These are phyloP conservation scores for Melocanna baccifera DNA, from an alignment of 176 grass and related monocot genomes.

Conservation along the genomic window DNA sequence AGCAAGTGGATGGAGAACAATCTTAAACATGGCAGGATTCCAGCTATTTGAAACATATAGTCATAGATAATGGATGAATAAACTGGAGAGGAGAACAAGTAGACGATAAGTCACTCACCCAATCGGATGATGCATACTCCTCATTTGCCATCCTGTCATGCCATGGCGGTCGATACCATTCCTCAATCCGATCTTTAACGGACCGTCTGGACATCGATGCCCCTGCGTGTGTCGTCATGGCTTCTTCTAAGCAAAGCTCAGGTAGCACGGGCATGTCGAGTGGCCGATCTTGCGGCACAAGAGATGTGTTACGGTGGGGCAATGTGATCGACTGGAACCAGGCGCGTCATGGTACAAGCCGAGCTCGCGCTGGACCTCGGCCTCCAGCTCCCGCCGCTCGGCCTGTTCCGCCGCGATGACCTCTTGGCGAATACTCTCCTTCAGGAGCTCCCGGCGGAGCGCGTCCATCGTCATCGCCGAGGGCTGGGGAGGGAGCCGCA, in stretches of 20 bases:
- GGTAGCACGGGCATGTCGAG: not conserved
- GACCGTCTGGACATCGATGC: not conserved
- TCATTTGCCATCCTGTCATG: not conserved
- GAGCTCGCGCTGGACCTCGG: not conserved
- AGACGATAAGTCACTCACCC: not conserved
- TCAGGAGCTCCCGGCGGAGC: constrained; percentile 12
- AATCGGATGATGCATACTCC: not conserved
- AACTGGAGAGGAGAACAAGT: not conserved
- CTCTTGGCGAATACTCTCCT: constrained; percentile 11
- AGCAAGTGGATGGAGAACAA: not conserved
- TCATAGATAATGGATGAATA: not conserved
- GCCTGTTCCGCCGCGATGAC: constrained; percentile 11
- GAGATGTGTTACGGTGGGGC: not conserved
- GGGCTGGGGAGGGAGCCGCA: no score
- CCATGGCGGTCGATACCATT: constrained; percentile 32
- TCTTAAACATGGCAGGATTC: not conserved
- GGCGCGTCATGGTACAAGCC: not conserved
- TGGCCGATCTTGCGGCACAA: not conserved
- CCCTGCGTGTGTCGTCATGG: not conserved
- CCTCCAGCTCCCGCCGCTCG: not conserved
- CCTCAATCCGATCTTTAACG: constrained; percentile 18
- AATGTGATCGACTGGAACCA: not conserved
- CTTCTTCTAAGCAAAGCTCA: no score
- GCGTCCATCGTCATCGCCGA: not conserved
- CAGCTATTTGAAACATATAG: not conserved